Percentiles rank a stretch among this genome's conserved stretches.
These are phyloP conservation scores for Withania somnifera DNA, from an alignment of 305 asterid genomes.

Conservation along the genomic window DNA sequence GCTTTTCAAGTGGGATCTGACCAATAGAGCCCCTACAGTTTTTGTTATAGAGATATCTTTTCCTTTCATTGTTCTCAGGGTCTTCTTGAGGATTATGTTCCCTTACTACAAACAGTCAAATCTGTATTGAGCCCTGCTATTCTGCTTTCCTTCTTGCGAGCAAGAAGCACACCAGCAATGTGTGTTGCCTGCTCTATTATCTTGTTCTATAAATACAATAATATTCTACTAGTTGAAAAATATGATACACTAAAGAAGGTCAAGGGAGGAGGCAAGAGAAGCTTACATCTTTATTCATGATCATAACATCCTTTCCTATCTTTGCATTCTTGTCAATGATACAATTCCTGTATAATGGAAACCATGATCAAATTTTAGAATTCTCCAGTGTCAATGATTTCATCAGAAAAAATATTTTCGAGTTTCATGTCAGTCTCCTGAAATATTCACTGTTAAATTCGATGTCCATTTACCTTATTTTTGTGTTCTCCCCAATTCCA, in stretches of 20 bases:
- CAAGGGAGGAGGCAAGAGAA: neutral
- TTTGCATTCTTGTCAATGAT: conserved; percentile 91
- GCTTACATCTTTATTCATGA: conserved; percentile 87
- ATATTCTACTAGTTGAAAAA: neutral
- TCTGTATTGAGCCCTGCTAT: neutral
- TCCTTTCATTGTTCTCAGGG: neutral
- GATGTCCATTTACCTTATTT: conserved; percentile 56
- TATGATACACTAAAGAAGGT: neutral
- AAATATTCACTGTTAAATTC: neutral
- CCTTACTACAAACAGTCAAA: neutral
- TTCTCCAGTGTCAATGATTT: neutral
- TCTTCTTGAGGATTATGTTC: too few relatives aligned
- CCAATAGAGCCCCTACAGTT: too few relatives aligned
- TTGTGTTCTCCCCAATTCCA: conserved; percentile 78
- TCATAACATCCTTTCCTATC: conserved; percentile 72
- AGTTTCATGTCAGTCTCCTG: neutral
- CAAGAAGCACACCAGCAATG: neutral
- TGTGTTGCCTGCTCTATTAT: neutral
- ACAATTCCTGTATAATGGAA: conserved; percentile 43
- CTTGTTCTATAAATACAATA: neutral
- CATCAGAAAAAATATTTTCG: neutral
- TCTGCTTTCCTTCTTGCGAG: neutral
- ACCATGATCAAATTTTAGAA: neutral
- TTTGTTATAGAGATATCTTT: too few relatives aligned
- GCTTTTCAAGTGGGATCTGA: too few relatives aligned